Evolutionary conservation across 169 alveolate species (phyloP).

Genomic region (Perkinsus marinus): DNA sequence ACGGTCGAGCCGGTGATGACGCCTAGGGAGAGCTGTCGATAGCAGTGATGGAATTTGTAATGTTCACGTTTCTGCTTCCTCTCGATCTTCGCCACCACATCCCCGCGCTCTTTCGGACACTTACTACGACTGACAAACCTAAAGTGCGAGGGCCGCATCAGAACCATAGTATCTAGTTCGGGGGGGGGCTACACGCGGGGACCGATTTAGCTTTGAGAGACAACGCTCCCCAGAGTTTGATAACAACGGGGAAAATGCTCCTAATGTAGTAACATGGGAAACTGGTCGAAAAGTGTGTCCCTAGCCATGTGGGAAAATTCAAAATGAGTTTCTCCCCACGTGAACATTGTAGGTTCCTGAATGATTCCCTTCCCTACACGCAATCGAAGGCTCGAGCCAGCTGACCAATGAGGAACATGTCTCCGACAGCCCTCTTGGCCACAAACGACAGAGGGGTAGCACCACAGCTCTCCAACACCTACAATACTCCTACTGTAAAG

Average conservation of each 20-base stretch:
- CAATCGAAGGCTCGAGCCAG: not conserved
- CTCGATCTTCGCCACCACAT: not conserved
- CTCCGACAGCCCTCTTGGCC: not conserved
- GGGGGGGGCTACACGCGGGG: too few species aligned
- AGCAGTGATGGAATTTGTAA: not conserved
- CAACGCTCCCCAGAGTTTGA: too few species aligned
- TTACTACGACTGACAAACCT: not conserved
- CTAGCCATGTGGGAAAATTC: too few species aligned
- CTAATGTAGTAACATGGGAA: too few species aligned
- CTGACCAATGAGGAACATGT: not conserved
- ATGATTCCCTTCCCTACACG: too few species aligned
- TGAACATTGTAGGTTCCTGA: too few species aligned
- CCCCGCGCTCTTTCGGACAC: not conserved
- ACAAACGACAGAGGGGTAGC: not conserved
- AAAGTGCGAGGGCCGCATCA: too few species aligned
- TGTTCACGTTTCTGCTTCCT: not conserved
- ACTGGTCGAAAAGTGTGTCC: too few species aligned
- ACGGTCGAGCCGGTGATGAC: slow-evolving; percentile 2
- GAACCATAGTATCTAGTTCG: too few species aligned
- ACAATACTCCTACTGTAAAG: not conserved
- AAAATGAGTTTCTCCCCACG: too few species aligned
- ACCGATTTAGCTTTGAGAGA: too few species aligned
- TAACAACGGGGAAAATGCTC: too few species aligned
- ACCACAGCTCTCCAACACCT: not conserved
- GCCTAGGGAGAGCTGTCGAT: not conserved